Conservation (phyloP, 2,329 filamentous ascomycete genomes). For the Trichophyton rubrum region DNA sequence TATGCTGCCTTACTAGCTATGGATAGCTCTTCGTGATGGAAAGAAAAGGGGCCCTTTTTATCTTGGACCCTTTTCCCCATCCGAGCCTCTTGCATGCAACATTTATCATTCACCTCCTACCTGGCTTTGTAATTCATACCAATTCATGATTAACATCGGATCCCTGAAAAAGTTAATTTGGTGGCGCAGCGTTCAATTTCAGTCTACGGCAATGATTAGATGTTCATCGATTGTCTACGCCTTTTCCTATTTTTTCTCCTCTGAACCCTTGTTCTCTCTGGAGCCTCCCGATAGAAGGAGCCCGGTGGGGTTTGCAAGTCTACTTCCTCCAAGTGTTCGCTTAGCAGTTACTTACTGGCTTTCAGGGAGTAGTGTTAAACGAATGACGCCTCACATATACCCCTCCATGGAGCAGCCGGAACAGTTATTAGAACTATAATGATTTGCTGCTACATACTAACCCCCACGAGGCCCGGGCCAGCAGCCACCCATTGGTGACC, state of each 20-base stretch:
- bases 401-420: neutral
- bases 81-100: constrained; percentile 1
- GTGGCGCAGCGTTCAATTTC: neutral
- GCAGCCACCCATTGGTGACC: neutral
- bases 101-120: constrained; percentile 1
- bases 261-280: neutral
- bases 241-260: neutral
- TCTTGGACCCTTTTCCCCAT: neutral
- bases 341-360: neutral
- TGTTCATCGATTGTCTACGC: neutral
- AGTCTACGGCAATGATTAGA: neutral
- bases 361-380: neutral
- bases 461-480: constrained; percentile 1
- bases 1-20: neutral
- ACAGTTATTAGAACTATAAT: neutral
- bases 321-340: neutral
- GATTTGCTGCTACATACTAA: neutral
- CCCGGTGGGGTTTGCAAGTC: neutral
- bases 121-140: constrained; percentile 2
- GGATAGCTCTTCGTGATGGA: neutral
- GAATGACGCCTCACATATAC: neutral
- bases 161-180: constrained; percentile 3
- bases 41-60: neutral
- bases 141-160: neutral
- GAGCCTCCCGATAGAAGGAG: neutral